Conservation (phyloP, 1,284 basidiomycete genomes). For the Phenoliferia sp. region DNA sequence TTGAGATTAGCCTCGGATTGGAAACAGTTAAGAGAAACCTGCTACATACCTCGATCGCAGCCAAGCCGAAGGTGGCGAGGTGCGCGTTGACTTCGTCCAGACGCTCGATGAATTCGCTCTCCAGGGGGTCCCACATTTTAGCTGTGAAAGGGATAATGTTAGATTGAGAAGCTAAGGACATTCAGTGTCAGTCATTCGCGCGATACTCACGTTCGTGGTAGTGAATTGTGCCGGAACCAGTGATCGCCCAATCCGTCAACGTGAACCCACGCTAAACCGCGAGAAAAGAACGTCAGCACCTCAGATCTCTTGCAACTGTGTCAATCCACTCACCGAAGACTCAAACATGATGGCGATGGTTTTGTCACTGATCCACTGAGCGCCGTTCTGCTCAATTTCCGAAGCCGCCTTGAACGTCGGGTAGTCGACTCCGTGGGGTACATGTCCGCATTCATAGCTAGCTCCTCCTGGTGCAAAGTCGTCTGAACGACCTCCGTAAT, state of each 20-base stretch:
- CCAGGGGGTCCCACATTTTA: slow-evolving; percentile 58
- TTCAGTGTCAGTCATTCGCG: background rate
- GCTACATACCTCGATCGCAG: too few species aligned
- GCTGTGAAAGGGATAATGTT: background rate
- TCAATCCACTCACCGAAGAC: slow-evolving; percentile 41
- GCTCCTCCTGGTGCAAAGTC: slow-evolving; percentile 56
- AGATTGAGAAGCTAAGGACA: slow-evolving; percentile 51
- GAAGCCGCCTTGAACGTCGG: slow-evolving; percentile 56
- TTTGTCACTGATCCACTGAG: slow-evolving; percentile 50
- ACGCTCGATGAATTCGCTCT: slow-evolving; percentile 56
- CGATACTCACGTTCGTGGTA: slow-evolving; percentile 42
- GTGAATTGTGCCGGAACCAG: slow-evolving; percentile 55
- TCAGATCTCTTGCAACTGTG: background rate
- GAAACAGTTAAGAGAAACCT: too few species aligned
- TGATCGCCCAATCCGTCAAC: slow-evolving; percentile 59
- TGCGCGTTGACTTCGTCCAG: slow-evolving; percentile 55
- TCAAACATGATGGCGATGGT: slow-evolving; percentile 60
- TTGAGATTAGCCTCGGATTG: too few species aligned
- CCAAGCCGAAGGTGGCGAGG: slow-evolving; percentile 50
- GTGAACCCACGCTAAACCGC: slow-evolving; percentile 52
- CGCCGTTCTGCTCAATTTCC: slow-evolving; percentile 49
- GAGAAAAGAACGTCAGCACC: background rate
- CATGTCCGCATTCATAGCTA: slow-evolving; percentile 49
- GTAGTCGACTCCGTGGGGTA: slow-evolving; percentile 38
- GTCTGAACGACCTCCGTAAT: slow-evolving; percentile 55